These are phyloP conservation scores for Vitis amurensis DNA, from an alignment of 164 flowering plant genomes.

Conservation along the genomic window DNA sequence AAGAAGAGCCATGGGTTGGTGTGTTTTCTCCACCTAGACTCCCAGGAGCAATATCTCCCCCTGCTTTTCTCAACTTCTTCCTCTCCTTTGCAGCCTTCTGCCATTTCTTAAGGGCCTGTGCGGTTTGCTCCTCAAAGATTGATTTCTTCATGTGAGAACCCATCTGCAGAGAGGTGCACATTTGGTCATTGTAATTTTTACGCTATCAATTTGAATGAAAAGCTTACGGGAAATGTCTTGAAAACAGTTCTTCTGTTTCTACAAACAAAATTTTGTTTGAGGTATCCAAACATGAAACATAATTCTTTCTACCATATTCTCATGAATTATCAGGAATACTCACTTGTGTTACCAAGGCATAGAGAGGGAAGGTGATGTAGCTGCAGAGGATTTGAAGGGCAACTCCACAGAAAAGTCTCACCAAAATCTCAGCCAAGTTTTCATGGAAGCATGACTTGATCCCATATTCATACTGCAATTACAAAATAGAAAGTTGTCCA, in stretches of 20 bases:
- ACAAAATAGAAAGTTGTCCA: too few relatives aligned
- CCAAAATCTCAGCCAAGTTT: constrained; percentile 23
- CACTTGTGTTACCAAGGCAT: constrained; percentile 72
- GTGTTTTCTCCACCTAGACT: constrained; percentile 45
- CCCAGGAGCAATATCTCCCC: constrained; percentile 21
- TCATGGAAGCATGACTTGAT: constrained; percentile 56
- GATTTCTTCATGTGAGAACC: constrained; percentile 66
- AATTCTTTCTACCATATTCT: too few relatives aligned
- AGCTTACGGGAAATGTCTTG: too few relatives aligned
- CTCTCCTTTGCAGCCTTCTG: constrained; percentile 47
- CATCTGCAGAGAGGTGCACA: background rate
- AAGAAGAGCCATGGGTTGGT: constrained; percentile 48
- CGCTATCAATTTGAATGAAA: too few relatives aligned
- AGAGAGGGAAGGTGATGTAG: constrained; percentile 74
- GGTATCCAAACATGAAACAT: too few relatives aligned
- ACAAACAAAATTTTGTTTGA: too few relatives aligned
- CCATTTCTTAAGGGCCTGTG: constrained; percentile 70
- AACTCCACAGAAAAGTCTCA: constrained; percentile 44
- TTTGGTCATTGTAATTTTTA: too few relatives aligned
- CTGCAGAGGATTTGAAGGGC: constrained; percentile 61
- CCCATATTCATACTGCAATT: constrained; percentile 56
- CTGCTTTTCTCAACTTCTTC: constrained; percentile 33
- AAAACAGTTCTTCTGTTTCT: too few relatives aligned
- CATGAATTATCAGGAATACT: constrained; percentile 3
- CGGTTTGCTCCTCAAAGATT: constrained; percentile 68